Base-by-base conservation (phyloP, 192 early-diverging fungal species). In the Mycoemilia scoparia region DNA sequence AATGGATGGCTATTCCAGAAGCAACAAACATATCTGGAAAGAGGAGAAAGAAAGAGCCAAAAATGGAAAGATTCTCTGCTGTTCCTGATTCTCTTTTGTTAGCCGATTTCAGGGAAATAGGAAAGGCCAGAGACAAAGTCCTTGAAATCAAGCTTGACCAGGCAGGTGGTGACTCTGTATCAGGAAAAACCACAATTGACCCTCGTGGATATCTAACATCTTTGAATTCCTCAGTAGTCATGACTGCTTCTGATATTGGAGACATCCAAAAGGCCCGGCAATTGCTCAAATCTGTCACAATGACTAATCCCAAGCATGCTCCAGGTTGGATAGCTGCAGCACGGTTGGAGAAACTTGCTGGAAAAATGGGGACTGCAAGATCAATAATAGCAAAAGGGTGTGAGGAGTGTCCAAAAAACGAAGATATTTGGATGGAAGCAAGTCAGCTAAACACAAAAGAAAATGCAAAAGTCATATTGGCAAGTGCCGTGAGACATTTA, bases 311-410 rank as follows among this genome's bases (percentile, higher is more conserved):
- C 7, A 87, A 88, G 42, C 83, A 95, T 38, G 90, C 87, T 3
- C 82, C 91, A 12, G 95, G 88, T 25, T 99, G 95, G 95, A 93
- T 96, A 43, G 89, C 91, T 1, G 87, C 88, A 5, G 95, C 95
- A 7, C 77, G 92, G 32, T 57, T 96, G 24, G 95, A 99, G 60
- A 91, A 99, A 52, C 68, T 80, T 5, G 89, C 87, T 1, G 73
- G 78, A 11, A 87, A 91, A 41, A 53, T 74, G 28, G 57, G 67
- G 2, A 66, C 76, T n/a, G 95, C 95, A 0, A 66, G 95, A 15
- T 70, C 71, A 22, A 60, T 87, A 5, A 91, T 96, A 32, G 68
- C 75, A 13, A 78, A 88, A 50, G 95, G 83, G 6, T 99, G 91
- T 61, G 76, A 83, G 37, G 78, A 87, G 55, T 99, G 95, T 43